Evolutionary conservation across 1,284 basidiomycete species (phyloP).

Genomic region (Clitocybe nebularis): DNA sequence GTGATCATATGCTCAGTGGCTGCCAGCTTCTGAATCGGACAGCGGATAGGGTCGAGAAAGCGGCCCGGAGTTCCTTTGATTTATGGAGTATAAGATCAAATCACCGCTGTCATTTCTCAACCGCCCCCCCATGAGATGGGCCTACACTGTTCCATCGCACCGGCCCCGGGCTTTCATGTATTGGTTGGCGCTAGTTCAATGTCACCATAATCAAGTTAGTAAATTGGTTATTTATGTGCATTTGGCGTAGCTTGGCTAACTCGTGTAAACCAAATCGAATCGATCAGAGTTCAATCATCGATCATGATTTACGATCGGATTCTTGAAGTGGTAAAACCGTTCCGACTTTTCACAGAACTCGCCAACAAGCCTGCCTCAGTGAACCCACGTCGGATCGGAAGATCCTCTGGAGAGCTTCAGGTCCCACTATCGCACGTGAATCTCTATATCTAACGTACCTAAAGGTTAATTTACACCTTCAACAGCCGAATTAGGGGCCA

Average conservation of each 20-base stretch:
- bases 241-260: background rate
- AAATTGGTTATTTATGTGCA: too few species aligned
- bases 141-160: too few species aligned
- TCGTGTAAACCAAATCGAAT: constrained; percentile 1
- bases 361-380: background rate
- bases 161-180: too few species aligned
- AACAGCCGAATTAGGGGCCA: background rate
- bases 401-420: constrained; percentile 5
- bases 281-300: background rate
- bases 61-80: too few species aligned
- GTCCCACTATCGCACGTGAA: constrained; percentile 17
- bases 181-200: too few species aligned
- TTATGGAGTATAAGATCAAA: too few species aligned
- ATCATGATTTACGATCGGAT: constrained; percentile 9
- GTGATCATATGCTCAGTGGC: too few species aligned
- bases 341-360: constrained; percentile 5
- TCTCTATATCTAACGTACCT: background rate
- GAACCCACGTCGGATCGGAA: constrained; percentile 4
- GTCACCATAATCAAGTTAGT: too few species aligned
- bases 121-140: too few species aligned
- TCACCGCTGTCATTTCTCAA: too few species aligned
- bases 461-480: background rate
- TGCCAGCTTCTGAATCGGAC: too few species aligned
- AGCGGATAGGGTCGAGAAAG: too few species aligned
- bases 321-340: constrained; percentile 7